Conservation (phyloP, 768 basidiomycete genomes). For the Mrakia hoshinonis region DNA sequence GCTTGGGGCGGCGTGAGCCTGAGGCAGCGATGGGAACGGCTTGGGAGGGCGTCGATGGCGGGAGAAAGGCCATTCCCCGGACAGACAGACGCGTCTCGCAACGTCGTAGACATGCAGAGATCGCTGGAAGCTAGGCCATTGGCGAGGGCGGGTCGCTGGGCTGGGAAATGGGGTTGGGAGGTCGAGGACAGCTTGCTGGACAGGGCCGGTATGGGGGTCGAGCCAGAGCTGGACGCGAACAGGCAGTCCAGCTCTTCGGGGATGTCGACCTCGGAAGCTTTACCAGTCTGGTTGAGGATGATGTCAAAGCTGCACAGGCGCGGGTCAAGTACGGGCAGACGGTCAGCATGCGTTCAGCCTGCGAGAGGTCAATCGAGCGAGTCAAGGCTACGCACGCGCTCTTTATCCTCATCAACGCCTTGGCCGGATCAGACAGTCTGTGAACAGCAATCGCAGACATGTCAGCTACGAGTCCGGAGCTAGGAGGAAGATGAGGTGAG, state of each 20-base stretch:
- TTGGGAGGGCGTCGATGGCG: too few species aligned
- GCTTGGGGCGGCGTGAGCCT: not conserved
- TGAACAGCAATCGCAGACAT: too few species aligned
- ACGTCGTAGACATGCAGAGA: not conserved
- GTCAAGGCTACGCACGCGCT: not conserved
- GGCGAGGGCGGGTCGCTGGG: not conserved
- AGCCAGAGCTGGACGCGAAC: not conserved
- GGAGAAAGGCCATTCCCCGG: too few species aligned
- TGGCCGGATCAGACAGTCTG: not conserved
- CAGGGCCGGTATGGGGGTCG: not conserved
- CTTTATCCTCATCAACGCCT: constrained; percentile 1
- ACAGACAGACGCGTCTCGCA: too few species aligned
- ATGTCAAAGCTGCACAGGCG: not conserved
- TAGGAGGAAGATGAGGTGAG: too few species aligned
- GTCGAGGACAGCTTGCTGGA: too few species aligned
- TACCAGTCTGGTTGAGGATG: too few species aligned
- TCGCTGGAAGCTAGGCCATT: too few species aligned
- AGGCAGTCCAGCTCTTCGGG: not conserved
- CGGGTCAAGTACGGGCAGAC: too few species aligned
- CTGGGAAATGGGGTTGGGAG: too few species aligned
- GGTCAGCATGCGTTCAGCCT: too few species aligned
- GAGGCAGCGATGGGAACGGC: not conserved
- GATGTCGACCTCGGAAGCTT: not conserved
- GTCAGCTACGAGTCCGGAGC: not conserved
- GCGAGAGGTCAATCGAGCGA: too few species aligned